Evolutionary conservation across 352 stramenopile species (phyloP).

Genomic region (Phytophthora chlamydospora): DNA sequence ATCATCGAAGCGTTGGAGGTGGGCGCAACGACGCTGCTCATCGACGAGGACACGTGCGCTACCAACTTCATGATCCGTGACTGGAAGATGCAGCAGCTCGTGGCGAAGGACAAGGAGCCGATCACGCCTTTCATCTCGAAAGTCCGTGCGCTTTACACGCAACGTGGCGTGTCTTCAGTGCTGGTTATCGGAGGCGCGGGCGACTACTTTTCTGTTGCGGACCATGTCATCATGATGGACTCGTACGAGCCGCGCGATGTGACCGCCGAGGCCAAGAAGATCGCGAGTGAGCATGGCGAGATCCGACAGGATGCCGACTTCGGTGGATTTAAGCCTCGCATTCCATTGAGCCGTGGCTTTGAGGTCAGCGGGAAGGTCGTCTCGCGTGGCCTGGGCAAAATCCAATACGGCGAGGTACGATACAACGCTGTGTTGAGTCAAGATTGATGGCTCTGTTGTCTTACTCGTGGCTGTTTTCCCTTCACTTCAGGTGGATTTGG

Average conservation of each 20-base stretch:
- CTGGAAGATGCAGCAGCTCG: slow-evolving; percentile 97
- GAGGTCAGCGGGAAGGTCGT: slow-evolving; percentile 81
- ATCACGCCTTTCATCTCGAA: slow-evolving; percentile 98
- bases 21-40: slow-evolving; percentile 92
- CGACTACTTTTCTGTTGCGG: slow-evolving; percentile 97
- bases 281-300: slow-evolving; percentile 72
- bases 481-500: slow-evolving; percentile 67
- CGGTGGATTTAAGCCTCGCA: slow-evolving; percentile 52
- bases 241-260: slow-evolving; percentile 93
- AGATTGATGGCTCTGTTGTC: not conserved
- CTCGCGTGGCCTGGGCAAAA: slow-evolving; percentile 68
- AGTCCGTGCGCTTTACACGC: slow-evolving; percentile 91
- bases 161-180: slow-evolving; percentile 92
- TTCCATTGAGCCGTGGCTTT: slow-evolving; percentile 61
- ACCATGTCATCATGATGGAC: slow-evolving; percentile 98
- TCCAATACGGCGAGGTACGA: slow-evolving; percentile 87
- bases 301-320: slow-evolving; percentile 63
- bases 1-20: slow-evolving; percentile 95
- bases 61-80: slow-evolving; percentile 99
- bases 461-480: slow-evolving; percentile 6
- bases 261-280: slow-evolving; percentile 91
- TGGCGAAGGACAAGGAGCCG: slow-evolving; percentile 95
- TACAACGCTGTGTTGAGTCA: not conserved
- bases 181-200: slow-evolving; percentile 96
- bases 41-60: slow-evolving; percentile 97